Evolutionary conservation across 805 yeast genomes (phyloP), one percentile per base, ranked within the genome.

Genomic region (Starmerella sp.): DNA sequence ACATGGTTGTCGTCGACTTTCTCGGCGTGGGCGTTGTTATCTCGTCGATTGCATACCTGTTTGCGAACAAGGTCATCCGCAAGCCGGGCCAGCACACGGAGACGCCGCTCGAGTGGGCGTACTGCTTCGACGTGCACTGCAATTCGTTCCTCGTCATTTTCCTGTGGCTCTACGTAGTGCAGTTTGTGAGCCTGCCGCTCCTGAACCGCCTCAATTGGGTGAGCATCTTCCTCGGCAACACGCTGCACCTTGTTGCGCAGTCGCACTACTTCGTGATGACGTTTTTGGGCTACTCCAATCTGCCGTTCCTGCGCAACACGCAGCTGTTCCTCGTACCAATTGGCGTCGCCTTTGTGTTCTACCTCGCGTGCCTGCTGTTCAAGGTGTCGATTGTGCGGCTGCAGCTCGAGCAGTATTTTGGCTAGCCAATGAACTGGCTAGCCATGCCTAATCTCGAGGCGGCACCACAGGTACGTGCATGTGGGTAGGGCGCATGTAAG

Each of bases 101-200:
- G 6, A 32, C 15, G 5, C 60, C 51, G 2, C 71, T 87, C 53
- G 96, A 90, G 66, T 90, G 96, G 96, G 89, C 91, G 1, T 89
- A 87, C 67, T 88, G 96, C 71, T 90, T 90, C 66, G 97, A 89
- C 65, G 83, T 89, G 31, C 97, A 90, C 70, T 87, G 96, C 72
- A 90, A 90, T 68, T 79, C 95, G n/a, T 88, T 85, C 66, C 71
- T 88, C 59, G 73, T 83, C 14, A 81, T 88, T 45, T 87, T 95
- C 95, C 75, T 86, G 52, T 69, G 78, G 51, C 72, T 88, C 38
- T 86, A 88, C 67, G 75, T 87, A 58, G 57, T 86, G 34, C 95
- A 88, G 69, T 84, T 86, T 64, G 65, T 87, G 48, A 67, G 86
- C 53, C 71, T 88, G 57, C 96, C 97, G 1, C 14, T 59, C 14